Percentiles rank a stretch among this genome's conserved stretches.
phyloP scores from a whole-genome alignment of 148 eudicot species.

The Linanthus parryae region DNA sequence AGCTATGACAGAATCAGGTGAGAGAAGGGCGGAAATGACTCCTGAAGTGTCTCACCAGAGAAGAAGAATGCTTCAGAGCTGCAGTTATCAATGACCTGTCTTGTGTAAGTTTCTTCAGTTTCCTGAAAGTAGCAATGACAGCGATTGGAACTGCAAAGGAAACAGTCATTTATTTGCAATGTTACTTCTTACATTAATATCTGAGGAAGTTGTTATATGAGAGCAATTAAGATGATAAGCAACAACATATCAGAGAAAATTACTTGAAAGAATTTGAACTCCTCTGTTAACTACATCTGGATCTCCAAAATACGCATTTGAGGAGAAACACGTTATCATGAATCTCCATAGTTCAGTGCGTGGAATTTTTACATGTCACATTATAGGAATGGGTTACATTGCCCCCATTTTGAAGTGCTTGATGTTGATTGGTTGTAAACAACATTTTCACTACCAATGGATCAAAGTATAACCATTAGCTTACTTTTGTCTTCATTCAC shows the following conservation, averaged over 20 bases:
- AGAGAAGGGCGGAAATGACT: background rate
- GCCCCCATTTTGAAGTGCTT: no score
- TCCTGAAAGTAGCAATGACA: constrained; percentile 72
- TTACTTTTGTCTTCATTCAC: no score
- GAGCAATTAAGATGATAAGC: background rate
- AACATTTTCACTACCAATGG: no score
- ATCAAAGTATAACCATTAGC: no score
- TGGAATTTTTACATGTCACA: no score
- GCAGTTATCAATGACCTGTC: constrained; percentile 53
- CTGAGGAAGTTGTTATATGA: background rate
- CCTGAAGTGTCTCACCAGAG: constrained; percentile 49
- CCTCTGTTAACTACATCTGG: no score
- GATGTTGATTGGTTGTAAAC: no score
- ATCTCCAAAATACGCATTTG: no score
- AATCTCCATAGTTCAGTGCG: no score
- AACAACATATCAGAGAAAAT: background rate
- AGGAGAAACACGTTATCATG: no score
- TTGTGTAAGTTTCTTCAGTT: constrained; percentile 67
- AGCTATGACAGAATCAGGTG: background rate
- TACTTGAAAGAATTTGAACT: background rate
- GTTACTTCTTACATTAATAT: background rate
- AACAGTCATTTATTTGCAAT: background rate
- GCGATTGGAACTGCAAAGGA: constrained; percentile 74
- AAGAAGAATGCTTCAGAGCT: constrained; percentile 72
- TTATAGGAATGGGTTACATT: no score